Conservation (phyloP, 495 filamentous ascomycete species). For the Penicillium soppii region DNA sequence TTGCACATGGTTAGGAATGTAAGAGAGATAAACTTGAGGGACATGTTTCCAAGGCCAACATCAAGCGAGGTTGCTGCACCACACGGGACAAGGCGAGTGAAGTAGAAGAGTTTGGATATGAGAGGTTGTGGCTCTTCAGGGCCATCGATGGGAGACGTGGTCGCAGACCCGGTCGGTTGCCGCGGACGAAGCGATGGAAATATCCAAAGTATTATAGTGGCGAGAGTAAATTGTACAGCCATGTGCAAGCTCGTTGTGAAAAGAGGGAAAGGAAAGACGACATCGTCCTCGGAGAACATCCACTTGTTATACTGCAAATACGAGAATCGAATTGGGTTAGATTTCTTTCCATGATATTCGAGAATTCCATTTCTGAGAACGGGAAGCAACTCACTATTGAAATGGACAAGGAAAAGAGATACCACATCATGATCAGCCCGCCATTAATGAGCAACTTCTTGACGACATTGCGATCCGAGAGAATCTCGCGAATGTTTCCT, state of each 20-base stretch:
- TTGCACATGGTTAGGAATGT: conserved; percentile 99
- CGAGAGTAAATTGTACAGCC: conserved; percentile 88
- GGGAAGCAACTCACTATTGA: conserved; percentile 69
- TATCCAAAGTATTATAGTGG: conserved; percentile 75
- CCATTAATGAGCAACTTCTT: conserved; percentile 68
- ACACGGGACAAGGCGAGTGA: conserved; percentile 90
- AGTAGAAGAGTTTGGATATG: conserved; percentile 87
- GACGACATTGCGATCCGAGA: conserved; percentile 66
- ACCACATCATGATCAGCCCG: conserved; percentile 83
- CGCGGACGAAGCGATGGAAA: conserved; percentile 81
- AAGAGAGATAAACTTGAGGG: conserved; percentile 89
- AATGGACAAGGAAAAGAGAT: conserved; percentile 90
- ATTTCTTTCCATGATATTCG: not conserved
- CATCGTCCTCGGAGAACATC: conserved; percentile 90
- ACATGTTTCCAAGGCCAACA: conserved; percentile 95
- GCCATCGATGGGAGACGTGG: conserved; percentile 47
- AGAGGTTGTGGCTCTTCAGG: conserved; percentile 59
- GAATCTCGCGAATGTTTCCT: conserved; percentile 31
- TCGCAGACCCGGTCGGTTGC: conserved; percentile 43
- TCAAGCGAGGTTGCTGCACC: conserved; percentile 92
- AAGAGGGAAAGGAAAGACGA: conserved; percentile 91
- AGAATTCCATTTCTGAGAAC: not conserved
- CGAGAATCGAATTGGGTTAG: not conserved
- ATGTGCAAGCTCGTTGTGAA: conserved; percentile 97
- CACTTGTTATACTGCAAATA: conserved; percentile 90